Evolutionary conservation across 352 stramenopile genomes (phyloP).

Genomic region (Thraustochytrium sp.): DNA sequence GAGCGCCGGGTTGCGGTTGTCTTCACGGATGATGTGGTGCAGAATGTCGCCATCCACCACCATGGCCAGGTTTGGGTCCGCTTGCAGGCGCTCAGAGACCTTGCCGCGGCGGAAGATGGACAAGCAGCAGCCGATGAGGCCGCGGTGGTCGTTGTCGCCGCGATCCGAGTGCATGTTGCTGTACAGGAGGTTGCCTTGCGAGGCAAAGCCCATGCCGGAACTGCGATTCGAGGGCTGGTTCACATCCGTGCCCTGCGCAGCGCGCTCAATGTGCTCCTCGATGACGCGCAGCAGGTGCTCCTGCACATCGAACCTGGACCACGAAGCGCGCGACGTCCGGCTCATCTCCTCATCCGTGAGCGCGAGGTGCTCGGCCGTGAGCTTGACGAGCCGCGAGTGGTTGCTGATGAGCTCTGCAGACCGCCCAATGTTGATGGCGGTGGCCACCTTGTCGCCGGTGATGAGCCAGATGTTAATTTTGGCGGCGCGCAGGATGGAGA

Average conservation of each 20-base stretch:
- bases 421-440: constrained; percentile 85
- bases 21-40: neutral
- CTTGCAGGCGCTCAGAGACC: neutral
- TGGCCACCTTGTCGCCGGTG: constrained; percentile 85
- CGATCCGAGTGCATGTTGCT: neutral
- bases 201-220: neutral
- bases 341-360: neutral
- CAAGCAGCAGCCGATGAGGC: neutral
- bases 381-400: constrained; percentile 47
- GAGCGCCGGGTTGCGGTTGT: neutral
- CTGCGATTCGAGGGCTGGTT: too few relatives aligned
- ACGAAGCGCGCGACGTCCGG: too few relatives aligned
- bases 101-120: neutral
- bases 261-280: neutral
- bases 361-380: neutral
- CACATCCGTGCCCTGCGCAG: neutral
- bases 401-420: constrained; percentile 55
- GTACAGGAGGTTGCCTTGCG: neutral
- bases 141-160: neutral
- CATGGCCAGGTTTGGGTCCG: neutral
- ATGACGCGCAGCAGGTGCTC: neutral
- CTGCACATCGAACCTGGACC: neutral
- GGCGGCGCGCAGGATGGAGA: constrained; percentile 73
- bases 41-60: constrained; percentile 21
- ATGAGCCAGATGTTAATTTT: constrained; percentile 93